phyloP scores from a whole-genome alignment of 495 filamentous ascomycete species.

The Aspergillus homomorphus region DNA sequence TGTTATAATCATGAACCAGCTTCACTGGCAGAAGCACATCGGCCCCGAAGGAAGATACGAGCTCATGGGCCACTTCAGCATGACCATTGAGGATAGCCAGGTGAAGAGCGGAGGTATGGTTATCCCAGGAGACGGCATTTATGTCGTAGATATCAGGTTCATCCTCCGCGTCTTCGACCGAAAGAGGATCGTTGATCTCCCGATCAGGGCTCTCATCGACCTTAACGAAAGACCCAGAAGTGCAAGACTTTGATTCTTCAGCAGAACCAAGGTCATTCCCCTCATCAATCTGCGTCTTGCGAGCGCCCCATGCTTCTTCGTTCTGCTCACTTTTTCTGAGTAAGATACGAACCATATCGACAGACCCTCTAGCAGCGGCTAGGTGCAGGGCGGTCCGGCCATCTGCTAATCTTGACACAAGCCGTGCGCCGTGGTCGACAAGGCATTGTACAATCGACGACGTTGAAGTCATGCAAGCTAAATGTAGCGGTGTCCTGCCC shows the following conservation, averaged over 20 bases:
- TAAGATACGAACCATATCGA: constrained; percentile 66
- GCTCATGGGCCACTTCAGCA: constrained; percentile 58
- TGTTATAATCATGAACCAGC: constrained; percentile 41
- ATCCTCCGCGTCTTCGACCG: constrained; percentile 51
- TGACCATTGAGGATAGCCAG: constrained; percentile 73
- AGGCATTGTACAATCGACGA: constrained; percentile 66
- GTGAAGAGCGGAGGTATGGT: constrained; percentile 65
- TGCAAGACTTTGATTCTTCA: constrained; percentile 32
- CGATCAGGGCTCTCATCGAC: constrained; percentile 37
- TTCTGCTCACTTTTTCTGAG: constrained; percentile 67
- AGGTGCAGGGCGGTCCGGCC: constrained; percentile 76
- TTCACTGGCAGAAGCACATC: constrained; percentile 72
- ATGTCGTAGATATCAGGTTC: constrained; percentile 78
- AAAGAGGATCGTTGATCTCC: constrained; percentile 27
- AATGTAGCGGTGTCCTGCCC: constrained; percentile 75
- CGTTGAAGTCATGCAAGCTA: constrained; percentile 64
- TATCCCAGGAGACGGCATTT: constrained; percentile 74
- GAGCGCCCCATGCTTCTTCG: constrained; percentile 55
- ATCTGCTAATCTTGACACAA: constrained; percentile 70
- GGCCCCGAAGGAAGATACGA: constrained; percentile 71
- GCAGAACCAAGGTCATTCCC: constrained; percentile 25
- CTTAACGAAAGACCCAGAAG: constrained; percentile 67
- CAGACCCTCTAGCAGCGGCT: constrained; percentile 63
- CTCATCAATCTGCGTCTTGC: constrained; percentile 38
- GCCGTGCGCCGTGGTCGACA: constrained; percentile 67